Percentiles rank a stretch among this genome's conserved stretches.
Evolutionary conservation across 495 filamentous ascomycete genomes (phyloP).

Genomic region (Hyaloscypha finlandica): DNA sequence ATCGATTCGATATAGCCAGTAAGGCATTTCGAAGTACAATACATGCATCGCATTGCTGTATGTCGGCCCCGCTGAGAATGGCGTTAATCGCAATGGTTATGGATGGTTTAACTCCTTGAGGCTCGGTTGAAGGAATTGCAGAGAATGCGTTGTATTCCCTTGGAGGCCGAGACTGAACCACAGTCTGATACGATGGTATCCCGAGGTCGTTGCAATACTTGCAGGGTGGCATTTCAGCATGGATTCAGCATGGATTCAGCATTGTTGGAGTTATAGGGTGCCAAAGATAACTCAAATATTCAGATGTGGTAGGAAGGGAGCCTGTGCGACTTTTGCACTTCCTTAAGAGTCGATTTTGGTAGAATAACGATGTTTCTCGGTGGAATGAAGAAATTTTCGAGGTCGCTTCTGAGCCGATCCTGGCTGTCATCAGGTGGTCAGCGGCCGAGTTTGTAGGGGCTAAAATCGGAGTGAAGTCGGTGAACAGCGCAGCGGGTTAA

Average conservation of each 20-base stretch:
- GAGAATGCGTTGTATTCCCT: conserved; percentile 9
- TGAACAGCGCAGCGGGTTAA: no score
- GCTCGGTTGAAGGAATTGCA: conserved; percentile 2
- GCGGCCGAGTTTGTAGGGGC: no score
- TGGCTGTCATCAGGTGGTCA: no score
- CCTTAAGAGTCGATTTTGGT: no score
- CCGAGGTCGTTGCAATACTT: conserved; percentile 11
- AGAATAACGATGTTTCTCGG: no score
- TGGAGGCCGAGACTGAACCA: conserved; percentile 3
- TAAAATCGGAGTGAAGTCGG: no score
- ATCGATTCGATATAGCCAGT: background rate
- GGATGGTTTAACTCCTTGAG: conserved; percentile 5
- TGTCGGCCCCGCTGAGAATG: background rate
- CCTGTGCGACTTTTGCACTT: no score
- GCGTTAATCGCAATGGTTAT: conserved; percentile 1
- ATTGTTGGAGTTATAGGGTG: no score
- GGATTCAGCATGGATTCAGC: background rate
- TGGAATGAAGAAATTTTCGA: no score
- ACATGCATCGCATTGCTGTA: background rate
- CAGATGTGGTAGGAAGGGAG: no score
- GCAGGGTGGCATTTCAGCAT: background rate
- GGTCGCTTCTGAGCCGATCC: no score
- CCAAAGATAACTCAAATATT: no score
- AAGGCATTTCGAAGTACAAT: background rate
- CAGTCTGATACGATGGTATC: conserved; percentile 7